Evolutionary conservation across 1,139 yeast species (phyloP).

Genomic region (Saccharomyces hybrid): DNA sequence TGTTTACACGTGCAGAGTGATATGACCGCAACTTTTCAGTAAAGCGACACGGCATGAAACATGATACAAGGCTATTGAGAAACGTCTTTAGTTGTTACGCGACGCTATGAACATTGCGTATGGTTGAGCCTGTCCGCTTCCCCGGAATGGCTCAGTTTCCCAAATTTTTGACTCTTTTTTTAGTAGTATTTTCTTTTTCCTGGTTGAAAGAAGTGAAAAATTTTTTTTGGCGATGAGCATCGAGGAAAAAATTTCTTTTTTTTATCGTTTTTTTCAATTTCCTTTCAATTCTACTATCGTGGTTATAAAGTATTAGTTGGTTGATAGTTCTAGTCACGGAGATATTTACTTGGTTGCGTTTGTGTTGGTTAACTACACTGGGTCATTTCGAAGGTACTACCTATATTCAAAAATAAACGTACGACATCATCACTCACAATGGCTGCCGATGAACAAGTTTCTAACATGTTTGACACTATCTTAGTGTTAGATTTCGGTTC

Average conservation of each 20-base stretch:
- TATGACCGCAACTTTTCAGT: neutral
- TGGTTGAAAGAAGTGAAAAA: neutral
- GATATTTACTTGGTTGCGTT: neutral
- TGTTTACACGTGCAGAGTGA: neutral
- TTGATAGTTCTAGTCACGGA: neutral
- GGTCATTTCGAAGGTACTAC: neutral
- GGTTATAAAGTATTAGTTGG: neutral
- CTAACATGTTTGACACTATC: constrained; percentile 89
- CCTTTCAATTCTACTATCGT: neutral
- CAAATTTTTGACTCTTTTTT: neutral
- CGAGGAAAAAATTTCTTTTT: neutral
- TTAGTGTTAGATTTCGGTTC: constrained; percentile 97
- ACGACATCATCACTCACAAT: neutral
- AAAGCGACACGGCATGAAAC: neutral
- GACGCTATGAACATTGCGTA: neutral
- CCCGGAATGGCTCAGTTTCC: neutral
- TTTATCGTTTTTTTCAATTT: neutral
- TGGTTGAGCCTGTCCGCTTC: neutral
- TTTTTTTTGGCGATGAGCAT: neutral
- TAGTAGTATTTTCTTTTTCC: neutral
- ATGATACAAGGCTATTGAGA: neutral
- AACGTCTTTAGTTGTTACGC: neutral
- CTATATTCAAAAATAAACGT: neutral
- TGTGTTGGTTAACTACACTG: neutral
- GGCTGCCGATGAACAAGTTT: constrained; percentile 42